Conservation (phyloP, 805 yeast genomes). For the Wickerhamiella musiphila region DNA sequence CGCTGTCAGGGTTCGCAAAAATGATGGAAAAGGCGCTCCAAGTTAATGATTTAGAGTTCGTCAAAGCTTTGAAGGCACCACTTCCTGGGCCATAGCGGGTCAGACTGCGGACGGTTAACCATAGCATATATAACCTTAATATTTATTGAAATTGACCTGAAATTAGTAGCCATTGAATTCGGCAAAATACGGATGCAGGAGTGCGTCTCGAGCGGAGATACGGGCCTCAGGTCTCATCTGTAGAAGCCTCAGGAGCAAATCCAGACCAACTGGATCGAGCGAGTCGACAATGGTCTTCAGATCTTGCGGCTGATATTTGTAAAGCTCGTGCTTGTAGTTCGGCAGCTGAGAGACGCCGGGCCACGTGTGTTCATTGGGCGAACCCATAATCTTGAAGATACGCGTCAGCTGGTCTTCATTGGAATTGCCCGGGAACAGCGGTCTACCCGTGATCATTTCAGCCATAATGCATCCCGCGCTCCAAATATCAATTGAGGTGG, state of each 20-base stretch:
- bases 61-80: neutral
- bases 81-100: neutral
- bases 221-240: slow-evolving; percentile 38
- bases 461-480: slow-evolving; percentile 96
- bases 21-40: no score
- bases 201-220: slow-evolving; percentile 34
- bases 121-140: neutral
- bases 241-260: slow-evolving; percentile 38
- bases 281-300: slow-evolving; percentile 49
- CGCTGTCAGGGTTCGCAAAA: slow-evolving; percentile 2
- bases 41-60: no score
- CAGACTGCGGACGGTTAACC: no score
- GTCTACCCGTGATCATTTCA: slow-evolving; percentile 97
- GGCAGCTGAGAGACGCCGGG: slow-evolving; percentile 79
- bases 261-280: slow-evolving; percentile 52
- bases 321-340: slow-evolving; percentile 71
- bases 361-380: slow-evolving; percentile 93
- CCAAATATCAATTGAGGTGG: slow-evolving; percentile 97
- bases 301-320: slow-evolving; percentile 78
- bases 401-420: slow-evolving; percentile 89
- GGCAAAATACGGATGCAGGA: slow-evolving; percentile 62
- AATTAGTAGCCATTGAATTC: slow-evolving; percentile 31
- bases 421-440: slow-evolving; percentile 88
- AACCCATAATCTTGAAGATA: slow-evolving; percentile 87
- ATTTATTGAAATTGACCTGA: slow-evolving; percentile 3